A percentile compares a stretch with the other conserved stretches of the same genome.
phyloP scores from a whole-genome alignment of 768 basidiomycete species.

The Goffeauzyma gilvescens region DNA sequence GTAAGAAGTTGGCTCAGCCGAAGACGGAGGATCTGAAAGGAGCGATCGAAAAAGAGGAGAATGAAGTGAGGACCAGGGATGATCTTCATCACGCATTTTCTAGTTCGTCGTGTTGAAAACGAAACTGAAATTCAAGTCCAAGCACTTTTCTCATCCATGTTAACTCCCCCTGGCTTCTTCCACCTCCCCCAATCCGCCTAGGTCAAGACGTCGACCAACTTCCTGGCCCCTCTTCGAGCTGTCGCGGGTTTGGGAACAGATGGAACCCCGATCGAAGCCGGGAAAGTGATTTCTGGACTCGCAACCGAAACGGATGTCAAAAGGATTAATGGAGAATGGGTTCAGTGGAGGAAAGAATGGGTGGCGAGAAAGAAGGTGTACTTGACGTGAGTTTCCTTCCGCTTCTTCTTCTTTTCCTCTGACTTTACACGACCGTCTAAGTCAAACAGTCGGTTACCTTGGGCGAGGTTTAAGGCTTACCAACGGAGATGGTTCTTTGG shows the following conservation, averaged over 20 bases:
- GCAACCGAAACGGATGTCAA: slow-evolving; percentile 53
- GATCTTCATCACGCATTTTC: slow-evolving; percentile 6
- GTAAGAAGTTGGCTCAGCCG: slow-evolving; percentile 45
- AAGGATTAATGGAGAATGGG: slow-evolving; percentile 54
- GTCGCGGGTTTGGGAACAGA: slow-evolving; percentile 40
- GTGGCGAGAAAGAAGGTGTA: slow-evolving; percentile 54
- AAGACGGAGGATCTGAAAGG: slow-evolving; percentile 49
- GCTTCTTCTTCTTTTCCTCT: not conserved
- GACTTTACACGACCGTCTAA: not conserved
- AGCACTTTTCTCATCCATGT: slow-evolving; percentile 17
- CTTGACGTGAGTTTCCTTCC: slow-evolving; percentile 47
- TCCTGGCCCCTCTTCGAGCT: slow-evolving; percentile 47
- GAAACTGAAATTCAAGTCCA: slow-evolving; percentile 17
- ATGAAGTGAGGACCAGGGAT: slow-evolving; percentile 37
- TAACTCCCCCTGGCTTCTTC: slow-evolving; percentile 1
- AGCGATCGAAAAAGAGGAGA: slow-evolving; percentile 40
- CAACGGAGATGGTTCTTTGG: not conserved
- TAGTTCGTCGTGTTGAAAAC: slow-evolving; percentile 11
- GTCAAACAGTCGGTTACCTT: not conserved
- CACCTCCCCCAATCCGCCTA: too few species aligned
- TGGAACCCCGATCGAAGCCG: not conserved
- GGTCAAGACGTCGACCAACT: slow-evolving; percentile 19
- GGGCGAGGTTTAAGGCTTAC: not conserved
- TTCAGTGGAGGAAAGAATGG: slow-evolving; percentile 67
- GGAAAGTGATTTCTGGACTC: slow-evolving; percentile 10